Conservation (phyloP, 768 basidiomycete genomes). For the Lactifluus subvellereus region DNA sequence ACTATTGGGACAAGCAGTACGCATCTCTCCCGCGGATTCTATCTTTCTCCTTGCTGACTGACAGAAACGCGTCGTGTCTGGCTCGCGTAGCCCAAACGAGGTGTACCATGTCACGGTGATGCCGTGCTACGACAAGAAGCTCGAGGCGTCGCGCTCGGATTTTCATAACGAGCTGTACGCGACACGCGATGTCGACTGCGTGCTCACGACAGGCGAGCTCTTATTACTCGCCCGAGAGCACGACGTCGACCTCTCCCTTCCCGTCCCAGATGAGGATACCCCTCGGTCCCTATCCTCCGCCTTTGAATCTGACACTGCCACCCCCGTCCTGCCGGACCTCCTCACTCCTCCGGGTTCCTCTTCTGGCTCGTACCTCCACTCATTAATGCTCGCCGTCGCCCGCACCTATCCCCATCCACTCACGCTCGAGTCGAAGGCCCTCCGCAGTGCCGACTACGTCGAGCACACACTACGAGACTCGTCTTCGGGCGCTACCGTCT, state of each 20-base stretch:
- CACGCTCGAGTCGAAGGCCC: constrained; percentile 14
- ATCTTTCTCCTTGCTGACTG: background rate
- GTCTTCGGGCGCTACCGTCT: constrained; percentile 57
- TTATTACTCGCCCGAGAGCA: constrained; percentile 79
- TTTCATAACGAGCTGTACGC: constrained; percentile 80
- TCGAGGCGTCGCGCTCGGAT: constrained; percentile 92
- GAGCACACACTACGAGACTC: constrained; percentile 59
- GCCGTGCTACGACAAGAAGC: constrained; percentile 99
- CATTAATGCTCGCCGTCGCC: constrained; percentile 57
- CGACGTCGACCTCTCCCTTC: constrained; percentile 63
- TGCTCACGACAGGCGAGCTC: constrained; percentile 94
- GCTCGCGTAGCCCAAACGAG: constrained; percentile 58
- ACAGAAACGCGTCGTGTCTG: background rate
- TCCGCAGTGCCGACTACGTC: constrained; percentile 38
- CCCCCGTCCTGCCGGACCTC: constrained; percentile 55
- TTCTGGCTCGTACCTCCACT: constrained; percentile 89
- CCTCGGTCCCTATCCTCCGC: background rate
- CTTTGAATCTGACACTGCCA: background rate
- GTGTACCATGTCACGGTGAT: constrained; percentile 97
- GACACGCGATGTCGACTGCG: constrained; percentile 93
- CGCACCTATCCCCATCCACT: constrained; percentile 36
- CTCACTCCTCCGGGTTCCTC: constrained; percentile 76
- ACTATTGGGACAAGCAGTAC: constrained; percentile 58
- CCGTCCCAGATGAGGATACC: constrained; percentile 47
- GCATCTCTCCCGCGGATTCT: constrained; percentile 29